Evolutionary conservation across 1,284 basidiomycete species (phyloP).

Genomic region (Austropuccinia psidii): DNA sequence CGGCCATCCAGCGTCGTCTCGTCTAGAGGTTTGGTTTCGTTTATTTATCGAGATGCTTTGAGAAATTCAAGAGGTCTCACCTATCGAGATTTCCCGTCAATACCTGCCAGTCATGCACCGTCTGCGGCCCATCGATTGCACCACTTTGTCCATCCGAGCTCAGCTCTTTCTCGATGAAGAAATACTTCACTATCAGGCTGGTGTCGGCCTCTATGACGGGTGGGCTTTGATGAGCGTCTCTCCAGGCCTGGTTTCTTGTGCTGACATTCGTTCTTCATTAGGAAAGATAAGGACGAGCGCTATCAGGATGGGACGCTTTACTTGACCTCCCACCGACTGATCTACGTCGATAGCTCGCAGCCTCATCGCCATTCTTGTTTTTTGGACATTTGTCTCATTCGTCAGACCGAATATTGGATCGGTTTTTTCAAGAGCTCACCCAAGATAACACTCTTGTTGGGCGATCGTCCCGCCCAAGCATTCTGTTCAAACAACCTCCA

Average conservation of each 20-base stretch:
- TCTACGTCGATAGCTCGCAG: conserved; percentile 64
- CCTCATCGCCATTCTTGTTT: conserved; percentile 53
- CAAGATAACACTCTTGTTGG: conserved; percentile 74
- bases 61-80: too few relatives aligned
- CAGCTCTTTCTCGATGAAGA: conserved; percentile 61
- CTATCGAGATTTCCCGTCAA: too few relatives aligned
- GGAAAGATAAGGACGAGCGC: conserved; percentile 67
- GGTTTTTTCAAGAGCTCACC: conserved; percentile 84
- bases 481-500: conserved; percentile 43
- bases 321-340: conserved; percentile 73
- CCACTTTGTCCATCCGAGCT: conserved; percentile 39
- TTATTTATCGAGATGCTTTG: too few relatives aligned
- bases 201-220: conserved; percentile 83
- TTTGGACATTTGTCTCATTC: conserved; percentile 56
- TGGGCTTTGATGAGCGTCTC: conserved; percentile 51
- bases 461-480: conserved; percentile 30
- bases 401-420: conserved; percentile 78
- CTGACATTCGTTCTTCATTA: conserved; percentile 49
- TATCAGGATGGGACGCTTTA: conserved; percentile 66
- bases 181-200: conserved; percentile 62
- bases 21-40: too few relatives aligned
- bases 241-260: background rate
- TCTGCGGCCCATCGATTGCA: conserved; percentile 38
- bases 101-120: conserved; percentile 36
- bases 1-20: too few relatives aligned